Base-by-base conservation (phyloP, 2,329 filamentous ascomycete species). In the Cadophora sp. region DNA sequence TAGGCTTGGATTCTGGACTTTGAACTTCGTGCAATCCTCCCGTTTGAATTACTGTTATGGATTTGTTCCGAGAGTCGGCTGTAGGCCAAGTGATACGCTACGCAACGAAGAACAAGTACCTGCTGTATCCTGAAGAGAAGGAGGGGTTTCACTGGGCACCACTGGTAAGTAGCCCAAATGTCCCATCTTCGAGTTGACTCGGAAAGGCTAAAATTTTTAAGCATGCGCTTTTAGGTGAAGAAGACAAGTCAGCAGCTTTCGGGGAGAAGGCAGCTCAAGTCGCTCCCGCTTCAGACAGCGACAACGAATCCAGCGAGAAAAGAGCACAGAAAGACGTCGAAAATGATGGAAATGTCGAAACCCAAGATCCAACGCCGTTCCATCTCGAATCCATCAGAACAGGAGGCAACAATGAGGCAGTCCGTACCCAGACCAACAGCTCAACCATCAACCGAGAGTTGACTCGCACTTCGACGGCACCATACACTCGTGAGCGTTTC, bases 111-210 rank as follows among this genome's bases (percentile, higher is more conserved):
- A 68, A 70, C 24, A 66, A 65, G 41, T 45, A 66, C 33, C 55
- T 70, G 6, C n/a, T 66, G 1, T 70, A 70, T 48, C 68, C 68
- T 3, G 68, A 70, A 24, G 68, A 70, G 48, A 62, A 45, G 43
- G 65, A 43, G 41, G 63, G 45, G 11, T 70, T 70, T 11, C 55
- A 47, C 7, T 69, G 65, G 67, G 55, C 41, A 22, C 67, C 64
- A 45, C 55, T 69, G 36, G 67, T 69, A 65, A 18, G 41, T 14
- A 45, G 3, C 14, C 22, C 20, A 45, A 2, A 13, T 45, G 2
- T 16, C 43, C 13, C 33, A 20, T 33, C 7, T 22, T 22, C 24
- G n/a, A 24, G 2, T 13, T 22, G 6, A 8, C n/a, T 13, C 6
- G 5, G 0, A 45, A 45, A 2, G 8, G 33, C 61, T 66, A 14